phyloP scores from a whole-genome alignment of 495 filamentous ascomycete genomes.

The Haplographium delicatum region DNA sequence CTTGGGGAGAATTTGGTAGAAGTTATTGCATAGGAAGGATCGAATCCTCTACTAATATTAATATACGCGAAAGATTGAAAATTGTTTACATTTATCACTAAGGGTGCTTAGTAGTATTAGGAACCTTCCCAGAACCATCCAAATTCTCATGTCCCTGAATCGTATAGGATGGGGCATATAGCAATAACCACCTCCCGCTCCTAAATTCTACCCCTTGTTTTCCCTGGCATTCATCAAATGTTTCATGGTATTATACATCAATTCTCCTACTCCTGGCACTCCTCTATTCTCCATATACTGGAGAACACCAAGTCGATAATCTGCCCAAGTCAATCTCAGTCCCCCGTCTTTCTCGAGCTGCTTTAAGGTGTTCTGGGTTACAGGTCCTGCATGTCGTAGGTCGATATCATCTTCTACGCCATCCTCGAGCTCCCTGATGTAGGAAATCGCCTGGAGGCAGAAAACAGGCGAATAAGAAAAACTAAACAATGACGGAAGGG shows the following conservation, averaged over 20 bases:
- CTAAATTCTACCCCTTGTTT: conserved; percentile 1
- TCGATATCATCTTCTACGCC: conserved; percentile 38
- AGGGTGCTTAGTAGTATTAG: too few relatives aligned
- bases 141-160: not conserved
- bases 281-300: conserved; percentile 62
- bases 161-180: too few relatives aligned
- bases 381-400: conserved; percentile 66
- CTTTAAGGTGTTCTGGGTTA: conserved; percentile 61
- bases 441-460: conserved; percentile 59
- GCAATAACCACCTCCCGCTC: too few relatives aligned
- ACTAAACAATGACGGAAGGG: conserved; percentile 56
- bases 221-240: conserved; percentile 46
- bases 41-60: not conserved
- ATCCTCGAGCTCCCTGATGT: conserved; percentile 64
- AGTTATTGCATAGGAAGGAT: not conserved
- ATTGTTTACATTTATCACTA: too few relatives aligned
- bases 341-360: conserved; percentile 65
- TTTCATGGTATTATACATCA: conserved; percentile 86
- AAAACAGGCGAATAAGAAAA: conserved; percentile 65
- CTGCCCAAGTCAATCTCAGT: conserved; percentile 60
- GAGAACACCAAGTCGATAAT: conserved; percentile 71
- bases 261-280: conserved; percentile 57
- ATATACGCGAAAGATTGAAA: not conserved
- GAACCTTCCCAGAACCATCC: too few relatives aligned
- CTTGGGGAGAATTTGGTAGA: not conserved